Evolutionary conservation across 2,329 filamentous ascomycete genomes (phyloP).

Genomic region (Elsinoe australis): DNA sequence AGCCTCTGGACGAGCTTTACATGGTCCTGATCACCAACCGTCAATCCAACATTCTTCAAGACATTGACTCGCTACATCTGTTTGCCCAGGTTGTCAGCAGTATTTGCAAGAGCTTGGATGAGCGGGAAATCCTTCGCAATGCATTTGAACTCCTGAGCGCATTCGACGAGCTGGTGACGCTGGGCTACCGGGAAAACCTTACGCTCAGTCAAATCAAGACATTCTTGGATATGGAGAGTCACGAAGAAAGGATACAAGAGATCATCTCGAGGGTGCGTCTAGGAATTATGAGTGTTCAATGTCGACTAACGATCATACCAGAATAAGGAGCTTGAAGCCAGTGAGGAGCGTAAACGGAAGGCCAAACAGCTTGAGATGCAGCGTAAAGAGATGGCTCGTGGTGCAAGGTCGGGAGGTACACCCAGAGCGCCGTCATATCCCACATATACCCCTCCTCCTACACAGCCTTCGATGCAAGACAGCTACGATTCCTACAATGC

Average conservation of each 20-base stretch:
- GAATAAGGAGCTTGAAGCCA: constrained; percentile 98
- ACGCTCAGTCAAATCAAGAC: constrained; percentile 97
- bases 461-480: constrained; percentile 64
- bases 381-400: constrained; percentile 84
- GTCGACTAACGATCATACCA: constrained; percentile 38
- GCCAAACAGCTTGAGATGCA: constrained; percentile 99
- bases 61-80: constrained; percentile 95
- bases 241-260: constrained; percentile 97
- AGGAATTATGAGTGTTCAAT: too few species aligned
- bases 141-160: constrained; percentile 93
- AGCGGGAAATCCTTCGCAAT: constrained; percentile 89
- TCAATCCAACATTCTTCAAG: constrained; percentile 97
- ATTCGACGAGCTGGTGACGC: constrained; percentile 92
- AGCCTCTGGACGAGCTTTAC: constrained; percentile 97
- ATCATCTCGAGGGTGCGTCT: constrained; percentile 79
- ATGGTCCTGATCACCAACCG: constrained; percentile 99
- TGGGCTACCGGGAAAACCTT: constrained; percentile 93
- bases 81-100: constrained; percentile 96
- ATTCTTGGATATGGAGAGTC: constrained; percentile 98
- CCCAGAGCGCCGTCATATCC: constrained; percentile 77
- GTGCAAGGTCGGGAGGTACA: constrained; percentile 39
- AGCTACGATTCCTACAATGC: constrained; percentile 92
- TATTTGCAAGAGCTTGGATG: constrained; percentile 92
- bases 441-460: constrained; percentile 75
- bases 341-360: constrained; percentile 95